These are phyloP conservation scores for Calophaca sinica DNA, from an alignment of 306 rosid species.

Conservation along the genomic window DNA sequence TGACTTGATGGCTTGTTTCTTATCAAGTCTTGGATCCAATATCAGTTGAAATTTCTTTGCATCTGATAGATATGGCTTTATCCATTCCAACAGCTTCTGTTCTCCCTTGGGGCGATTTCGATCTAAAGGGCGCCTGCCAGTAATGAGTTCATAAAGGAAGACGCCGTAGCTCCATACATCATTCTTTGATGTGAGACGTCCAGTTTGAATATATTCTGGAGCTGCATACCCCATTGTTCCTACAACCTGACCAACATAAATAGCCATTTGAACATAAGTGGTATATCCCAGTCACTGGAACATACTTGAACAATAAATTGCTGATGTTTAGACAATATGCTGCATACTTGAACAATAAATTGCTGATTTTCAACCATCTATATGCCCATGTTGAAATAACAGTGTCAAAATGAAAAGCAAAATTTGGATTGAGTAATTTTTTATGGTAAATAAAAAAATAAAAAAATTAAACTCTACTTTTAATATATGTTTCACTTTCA, in stretches of 20 bases:
- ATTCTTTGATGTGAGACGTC: conserved; percentile 87
- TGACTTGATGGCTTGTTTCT: conserved; percentile 67
- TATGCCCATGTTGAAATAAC: conserved; percentile 36
- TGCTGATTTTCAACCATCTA: not conserved
- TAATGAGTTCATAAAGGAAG: conserved; percentile 92
- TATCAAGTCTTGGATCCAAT: conserved; percentile 88
- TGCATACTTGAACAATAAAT: conserved; percentile 36
- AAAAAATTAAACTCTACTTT: conserved; percentile 25
- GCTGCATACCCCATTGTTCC: conserved; percentile 99
- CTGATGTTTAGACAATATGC: conserved; percentile 30
- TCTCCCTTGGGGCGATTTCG: conserved; percentile 85
- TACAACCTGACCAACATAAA: conserved; percentile 72
- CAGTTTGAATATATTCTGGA: conserved; percentile 94
- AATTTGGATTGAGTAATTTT: conserved; percentile 3
- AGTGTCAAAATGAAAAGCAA: not conserved
- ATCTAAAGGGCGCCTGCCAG: conserved; percentile 91
- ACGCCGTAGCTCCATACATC: conserved; percentile 98
- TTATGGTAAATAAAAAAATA: no score
- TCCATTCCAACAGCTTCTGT: conserved; percentile 96
- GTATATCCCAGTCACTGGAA: conserved; percentile 6
- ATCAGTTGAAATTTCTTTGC: conserved; percentile 76
- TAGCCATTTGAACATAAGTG: conserved; percentile 44
- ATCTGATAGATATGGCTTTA: conserved; percentile 81
- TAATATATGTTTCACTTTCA: not conserved
- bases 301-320: conserved; percentile 32